These are phyloP conservation scores for Bipolaris oryzae DNA, from an alignment of 2,329 filamentous ascomycete genomes.

Conservation along the genomic window DNA sequence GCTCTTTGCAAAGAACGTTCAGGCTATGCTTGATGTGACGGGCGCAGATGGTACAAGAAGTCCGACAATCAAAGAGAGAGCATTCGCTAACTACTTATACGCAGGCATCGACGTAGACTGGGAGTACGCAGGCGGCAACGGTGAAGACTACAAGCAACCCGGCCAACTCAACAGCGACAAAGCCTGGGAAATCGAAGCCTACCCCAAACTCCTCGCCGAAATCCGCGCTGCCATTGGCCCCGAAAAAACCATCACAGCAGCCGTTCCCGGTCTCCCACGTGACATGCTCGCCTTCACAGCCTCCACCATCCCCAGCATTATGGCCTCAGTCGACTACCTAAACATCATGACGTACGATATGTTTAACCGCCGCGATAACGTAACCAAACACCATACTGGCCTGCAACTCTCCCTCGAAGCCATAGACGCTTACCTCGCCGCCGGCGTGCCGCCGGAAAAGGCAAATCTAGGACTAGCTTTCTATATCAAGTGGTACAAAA, in stretches of 20 bases:
- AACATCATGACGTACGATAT: constrained; percentile 76
- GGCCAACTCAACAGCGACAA: constrained; percentile 64
- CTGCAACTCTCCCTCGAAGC: constrained; percentile 61
- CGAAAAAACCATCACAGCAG: constrained; percentile 67
- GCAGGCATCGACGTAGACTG: constrained; percentile 65
- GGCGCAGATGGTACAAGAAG: constrained; percentile 67
- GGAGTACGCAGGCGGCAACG: constrained; percentile 70
- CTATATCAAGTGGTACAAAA: constrained; percentile 70
- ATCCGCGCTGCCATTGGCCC: constrained; percentile 64
- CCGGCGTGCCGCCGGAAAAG: constrained; percentile 60
- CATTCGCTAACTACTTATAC: not conserved
- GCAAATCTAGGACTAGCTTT: constrained; percentile 71
- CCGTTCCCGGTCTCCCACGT: constrained; percentile 65
- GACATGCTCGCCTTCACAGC: constrained; percentile 72
- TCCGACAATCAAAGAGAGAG: rapidly evolving
- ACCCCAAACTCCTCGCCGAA: constrained; percentile 65
- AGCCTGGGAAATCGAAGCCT: constrained; percentile 65
- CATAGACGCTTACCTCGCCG: constrained; percentile 63
- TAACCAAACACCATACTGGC: constrained; percentile 69
- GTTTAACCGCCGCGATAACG: constrained; percentile 69
- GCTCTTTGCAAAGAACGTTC: constrained; percentile 68
- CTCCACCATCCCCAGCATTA: constrained; percentile 63
- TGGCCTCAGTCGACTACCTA: constrained; percentile 66
- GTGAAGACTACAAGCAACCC: constrained; percentile 66
- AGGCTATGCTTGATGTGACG: constrained; percentile 61